Evolutionary conservation across 2,329 filamentous ascomycete genomes (phyloP).

Genomic region (Xylariaceae sp.): DNA sequence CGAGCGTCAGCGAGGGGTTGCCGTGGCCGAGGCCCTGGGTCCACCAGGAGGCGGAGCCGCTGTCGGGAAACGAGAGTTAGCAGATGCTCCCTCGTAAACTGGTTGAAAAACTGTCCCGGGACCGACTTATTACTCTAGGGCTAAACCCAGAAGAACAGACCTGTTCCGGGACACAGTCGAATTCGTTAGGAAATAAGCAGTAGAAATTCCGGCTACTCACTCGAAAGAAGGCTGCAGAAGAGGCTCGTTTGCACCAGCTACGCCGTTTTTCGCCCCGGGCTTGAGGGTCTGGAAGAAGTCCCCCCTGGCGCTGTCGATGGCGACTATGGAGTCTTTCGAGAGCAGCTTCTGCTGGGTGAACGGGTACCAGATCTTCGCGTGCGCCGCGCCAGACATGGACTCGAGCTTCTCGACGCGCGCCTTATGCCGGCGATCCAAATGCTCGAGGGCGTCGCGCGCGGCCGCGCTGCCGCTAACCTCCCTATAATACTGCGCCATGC

Average conservation of each 20-base stretch:
- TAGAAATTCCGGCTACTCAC: background rate
- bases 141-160: no score
- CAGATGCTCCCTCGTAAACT: background rate
- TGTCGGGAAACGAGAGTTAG: background rate
- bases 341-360: slow-evolving; percentile 79
- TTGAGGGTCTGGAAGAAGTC: slow-evolving; percentile 71
- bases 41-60: slow-evolving; percentile 86
- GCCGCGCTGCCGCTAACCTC: slow-evolving; percentile 42
- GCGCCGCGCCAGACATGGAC: slow-evolving; percentile 69
- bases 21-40: slow-evolving; percentile 85
- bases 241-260: slow-evolving; percentile 16
- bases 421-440: slow-evolving; percentile 57
- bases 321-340: slow-evolving; percentile 63
- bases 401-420: slow-evolving; percentile 61
- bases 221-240: slow-evolving; percentile 72
- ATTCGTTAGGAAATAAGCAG: background rate
- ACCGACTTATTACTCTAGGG: no score
- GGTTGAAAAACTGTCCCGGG: no score
- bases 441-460: slow-evolving; percentile 50
- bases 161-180: no score
- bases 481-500: slow-evolving; percentile 68
- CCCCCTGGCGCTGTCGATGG: slow-evolving; percentile 79
- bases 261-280: background rate
- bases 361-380: slow-evolving; percentile 77
- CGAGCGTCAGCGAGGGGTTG: slow-evolving; percentile 70